Percentiles rank a stretch among this genome's conserved stretches.
Evolutionary conservation across 768 basidiomycete genomes (phyloP).

Genomic region (Symmetrospora coprosmae): DNA sequence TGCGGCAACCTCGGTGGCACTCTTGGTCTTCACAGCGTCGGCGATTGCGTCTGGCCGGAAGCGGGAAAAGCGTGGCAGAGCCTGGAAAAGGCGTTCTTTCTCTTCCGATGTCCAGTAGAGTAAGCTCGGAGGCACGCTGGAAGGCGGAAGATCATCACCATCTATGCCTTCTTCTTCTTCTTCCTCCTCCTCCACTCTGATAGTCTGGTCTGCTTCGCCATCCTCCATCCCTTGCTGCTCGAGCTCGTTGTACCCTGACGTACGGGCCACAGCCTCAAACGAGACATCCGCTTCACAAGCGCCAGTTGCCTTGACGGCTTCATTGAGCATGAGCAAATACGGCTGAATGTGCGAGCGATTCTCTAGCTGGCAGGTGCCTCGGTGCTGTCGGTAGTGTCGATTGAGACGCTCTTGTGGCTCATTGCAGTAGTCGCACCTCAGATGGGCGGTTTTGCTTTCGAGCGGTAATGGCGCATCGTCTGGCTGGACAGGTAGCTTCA

Average conservation of each 20-base stretch:
- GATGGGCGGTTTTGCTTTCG: too few species aligned
- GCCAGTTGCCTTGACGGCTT: neutral
- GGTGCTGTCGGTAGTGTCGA: neutral
- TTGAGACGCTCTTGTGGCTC: too few species aligned
- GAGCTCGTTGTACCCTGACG: too few species aligned
- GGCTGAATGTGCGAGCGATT: neutral
- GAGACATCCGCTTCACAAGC: neutral
- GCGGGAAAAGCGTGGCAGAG: neutral
- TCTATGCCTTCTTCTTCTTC: neutral
- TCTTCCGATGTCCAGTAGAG: neutral
- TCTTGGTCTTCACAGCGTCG: slow-evolving; percentile 4
- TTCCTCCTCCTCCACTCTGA: neutral
- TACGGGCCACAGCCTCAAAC: neutral
- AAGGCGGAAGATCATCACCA: neutral
- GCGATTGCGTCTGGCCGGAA: slow-evolving; percentile 9
- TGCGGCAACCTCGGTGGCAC: neutral
- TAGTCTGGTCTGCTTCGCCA: neutral
- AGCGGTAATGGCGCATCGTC: too few species aligned
- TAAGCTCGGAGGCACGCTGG: neutral
- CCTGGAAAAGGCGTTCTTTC: slow-evolving; percentile 2
- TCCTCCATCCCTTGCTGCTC: too few species aligned
- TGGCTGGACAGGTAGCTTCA: too few species aligned
- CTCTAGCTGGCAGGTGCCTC: neutral
- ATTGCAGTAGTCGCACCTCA: too few species aligned
- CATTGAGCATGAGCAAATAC: neutral